A percentile compares a stretch with the other conserved stretches of the same genome.
Conservation (phyloP, 2,329 filamentous ascomycete genomes). For the Raffaelea deltoideospora region DNA sequence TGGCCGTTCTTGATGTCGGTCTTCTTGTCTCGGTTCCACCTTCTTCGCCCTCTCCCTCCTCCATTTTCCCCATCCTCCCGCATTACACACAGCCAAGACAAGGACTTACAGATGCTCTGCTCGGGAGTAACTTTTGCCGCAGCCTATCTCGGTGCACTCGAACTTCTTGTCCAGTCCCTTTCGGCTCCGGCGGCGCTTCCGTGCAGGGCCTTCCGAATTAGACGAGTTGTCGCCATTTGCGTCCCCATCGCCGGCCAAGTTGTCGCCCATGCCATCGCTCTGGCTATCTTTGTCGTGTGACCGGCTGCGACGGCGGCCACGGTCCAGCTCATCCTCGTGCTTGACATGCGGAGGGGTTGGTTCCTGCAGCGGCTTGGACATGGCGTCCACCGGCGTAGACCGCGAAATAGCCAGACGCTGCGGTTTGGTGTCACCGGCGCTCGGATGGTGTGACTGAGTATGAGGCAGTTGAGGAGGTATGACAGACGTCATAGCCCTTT, state of each 20-base stretch:
- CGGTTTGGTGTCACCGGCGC: conserved; percentile 22
- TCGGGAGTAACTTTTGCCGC: conserved; percentile 90
- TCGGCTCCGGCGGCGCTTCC: conserved; percentile 54
- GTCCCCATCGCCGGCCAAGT: conserved; percentile 21
- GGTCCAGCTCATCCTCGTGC: conserved; percentile 22
- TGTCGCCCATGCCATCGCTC: conserved; percentile 23
- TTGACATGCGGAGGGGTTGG: conserved; percentile 25
- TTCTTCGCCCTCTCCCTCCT: no score
- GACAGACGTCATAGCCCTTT: conserved; percentile 26
- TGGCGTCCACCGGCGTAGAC: conserved; percentile 18
- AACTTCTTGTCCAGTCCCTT: conserved; percentile 72
- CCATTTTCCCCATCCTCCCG: no score
- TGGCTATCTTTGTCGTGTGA: conserved; percentile 26
- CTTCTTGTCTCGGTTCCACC: no score
- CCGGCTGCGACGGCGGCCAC: conserved; percentile 25
- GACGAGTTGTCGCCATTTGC: conserved; percentile 31
- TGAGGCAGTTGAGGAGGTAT: conserved; percentile 9
- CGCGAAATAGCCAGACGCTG: conserved; percentile 21
- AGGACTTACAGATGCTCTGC: conserved; percentile 75
- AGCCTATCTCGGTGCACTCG: conserved; percentile 71
- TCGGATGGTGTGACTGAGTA: conserved; percentile 16
- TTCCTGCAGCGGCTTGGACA: conserved; percentile 25
- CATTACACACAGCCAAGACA: conserved; percentile 7
- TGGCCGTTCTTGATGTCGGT: no score
- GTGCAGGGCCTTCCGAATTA: conserved; percentile 36